Base-by-base conservation (phyloP, 129 eudicot species). In the Tagetes patula region DNA sequence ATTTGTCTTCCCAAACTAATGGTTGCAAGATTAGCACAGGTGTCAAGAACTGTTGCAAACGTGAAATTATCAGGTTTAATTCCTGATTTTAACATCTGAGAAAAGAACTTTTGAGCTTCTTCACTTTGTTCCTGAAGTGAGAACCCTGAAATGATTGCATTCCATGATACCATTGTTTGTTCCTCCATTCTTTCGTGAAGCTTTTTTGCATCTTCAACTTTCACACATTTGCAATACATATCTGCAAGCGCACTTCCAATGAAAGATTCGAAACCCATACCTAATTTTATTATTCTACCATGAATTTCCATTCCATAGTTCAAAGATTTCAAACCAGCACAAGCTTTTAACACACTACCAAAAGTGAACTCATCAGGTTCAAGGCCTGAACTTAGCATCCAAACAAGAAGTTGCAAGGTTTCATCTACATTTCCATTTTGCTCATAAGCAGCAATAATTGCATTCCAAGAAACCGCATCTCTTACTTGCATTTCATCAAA, bases 381-480 rank as follows among this genome's bases (percentile, higher is more conserved):
- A 43, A 87, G 54, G 37, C 91, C 70, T 8, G 84, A 87, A 64
- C 78, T 78, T 36, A 93, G 89, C 98, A 93, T 93, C 70, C 41
- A 64, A 76, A 80, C 87, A 67, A 87, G 86, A 13, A 87, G 61
- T 33, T 41, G 67, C 34, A 86, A 76, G 2, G 98, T 90, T 74
- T 84, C 90, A 43, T 81, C 85, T 63, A 83, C 82, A n/a, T 80
- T 75, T 27, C 91, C 86, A 13, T 89, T 93, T 76, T 93, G 98
- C 80, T 83, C 96, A 70, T 88, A 82, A 34, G 96, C 96, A 63
- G 96, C 91, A 73, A 90, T 93, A 47, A 86, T 56, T 5, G 96
- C 88, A 72, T 93, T 93, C 97, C 93, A 94, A 55, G 98, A 86
- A 6, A 94, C 96, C 39, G 93, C 85, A 46, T 90, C 98, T 70